Conservation (phyloP, 208 protist genomes). For the Trypanosomatidae sp. region DNA sequence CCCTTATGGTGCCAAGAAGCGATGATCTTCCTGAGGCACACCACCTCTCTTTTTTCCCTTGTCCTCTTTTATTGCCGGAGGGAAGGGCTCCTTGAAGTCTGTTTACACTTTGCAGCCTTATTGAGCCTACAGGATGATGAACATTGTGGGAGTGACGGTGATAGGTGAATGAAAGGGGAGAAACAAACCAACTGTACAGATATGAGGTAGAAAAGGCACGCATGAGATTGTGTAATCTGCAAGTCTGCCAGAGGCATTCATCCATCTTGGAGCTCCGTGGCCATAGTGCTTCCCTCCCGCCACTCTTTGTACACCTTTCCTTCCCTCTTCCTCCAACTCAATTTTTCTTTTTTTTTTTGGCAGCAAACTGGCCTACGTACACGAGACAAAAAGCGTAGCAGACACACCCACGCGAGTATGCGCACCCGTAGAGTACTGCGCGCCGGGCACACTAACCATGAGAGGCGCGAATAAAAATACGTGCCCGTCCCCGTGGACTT, state of each 20-base stretch:
- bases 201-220: not conserved
- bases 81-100: not conserved
- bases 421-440: not conserved
- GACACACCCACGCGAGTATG: not conserved
- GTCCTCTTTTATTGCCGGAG: not conserved
- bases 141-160: not conserved
- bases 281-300: not conserved
- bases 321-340: not conserved
- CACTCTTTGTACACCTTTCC: not conserved
- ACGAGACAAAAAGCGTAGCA: not conserved
- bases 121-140: not conserved
- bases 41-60: not conserved
- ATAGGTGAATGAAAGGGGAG: slow-evolving; percentile 5
- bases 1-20: slow-evolving; percentile 1
- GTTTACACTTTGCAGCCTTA: not conserved
- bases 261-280: not conserved
- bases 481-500: not conserved
- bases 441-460: not conserved
- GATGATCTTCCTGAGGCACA: not conserved
- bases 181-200: not conserved
- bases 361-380: not conserved
- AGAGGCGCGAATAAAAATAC: not conserved
- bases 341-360: not conserved
- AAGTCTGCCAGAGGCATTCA: not conserved
- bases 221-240: not conserved